These are phyloP conservation scores for Glomus cerebriforme DNA, from an alignment of 192 early-diverging fungal genomes.

Conservation along the genomic window DNA sequence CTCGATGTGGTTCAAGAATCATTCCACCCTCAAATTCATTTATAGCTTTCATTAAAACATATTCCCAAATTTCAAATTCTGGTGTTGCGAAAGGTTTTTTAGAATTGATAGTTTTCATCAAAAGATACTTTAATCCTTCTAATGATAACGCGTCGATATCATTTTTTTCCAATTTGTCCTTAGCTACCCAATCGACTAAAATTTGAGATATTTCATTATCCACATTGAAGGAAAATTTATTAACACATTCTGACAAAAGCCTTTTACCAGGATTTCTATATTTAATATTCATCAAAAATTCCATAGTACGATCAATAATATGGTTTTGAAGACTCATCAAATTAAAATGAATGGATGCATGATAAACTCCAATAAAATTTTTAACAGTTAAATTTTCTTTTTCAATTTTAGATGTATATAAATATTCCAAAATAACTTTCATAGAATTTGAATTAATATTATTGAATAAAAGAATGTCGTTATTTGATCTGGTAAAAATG, in stretches of 20 bases:
- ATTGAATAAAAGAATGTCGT: not conserved
- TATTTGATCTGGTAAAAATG: not conserved
- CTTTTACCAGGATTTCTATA: not conserved
- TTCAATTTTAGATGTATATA: not conserved
- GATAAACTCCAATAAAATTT: not conserved
- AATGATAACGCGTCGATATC: not conserved
- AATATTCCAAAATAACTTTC: conserved; percentile 4
- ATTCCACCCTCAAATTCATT: not conserved
- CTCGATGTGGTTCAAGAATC: not conserved
- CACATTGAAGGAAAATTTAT: not conserved
- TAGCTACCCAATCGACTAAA: not conserved
- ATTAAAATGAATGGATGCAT: not conserved
- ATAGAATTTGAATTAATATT: not conserved
- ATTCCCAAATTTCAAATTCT: not conserved
- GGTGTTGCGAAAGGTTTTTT: not conserved
- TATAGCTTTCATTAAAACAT: not conserved
- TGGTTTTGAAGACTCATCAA: not conserved
- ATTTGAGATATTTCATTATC: not conserved
- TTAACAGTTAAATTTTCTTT: not conserved
- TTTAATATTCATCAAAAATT: not conserved
- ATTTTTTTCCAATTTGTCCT: not conserved
- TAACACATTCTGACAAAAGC: not conserved
- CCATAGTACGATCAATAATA: not conserved
- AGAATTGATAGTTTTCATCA: not conserved
- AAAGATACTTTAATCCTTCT: not conserved